Conservation (phyloP, 495 filamentous ascomycete genomes). For the Penicilliopsis zonata region DNA sequence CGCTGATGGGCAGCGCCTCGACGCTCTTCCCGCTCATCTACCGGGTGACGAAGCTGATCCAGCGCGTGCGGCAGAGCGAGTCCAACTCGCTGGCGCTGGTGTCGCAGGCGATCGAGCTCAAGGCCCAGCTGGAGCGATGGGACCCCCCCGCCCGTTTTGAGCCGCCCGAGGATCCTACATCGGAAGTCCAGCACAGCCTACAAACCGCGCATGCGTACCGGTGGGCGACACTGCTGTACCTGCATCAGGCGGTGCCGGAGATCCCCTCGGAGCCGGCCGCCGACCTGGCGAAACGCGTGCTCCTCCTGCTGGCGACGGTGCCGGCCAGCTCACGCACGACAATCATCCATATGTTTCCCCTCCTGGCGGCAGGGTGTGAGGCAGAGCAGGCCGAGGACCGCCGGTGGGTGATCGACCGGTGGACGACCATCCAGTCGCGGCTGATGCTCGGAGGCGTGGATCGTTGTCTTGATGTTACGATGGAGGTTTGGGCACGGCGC, state of each 20-base stretch:
- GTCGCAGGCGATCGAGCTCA: slow-evolving; percentile 51
- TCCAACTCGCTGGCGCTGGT: slow-evolving; percentile 53
- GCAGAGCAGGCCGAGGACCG: slow-evolving; percentile 48
- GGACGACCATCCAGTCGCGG: slow-evolving; percentile 47
- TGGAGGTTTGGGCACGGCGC: slow-evolving; percentile 55
- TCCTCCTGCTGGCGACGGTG: slow-evolving; percentile 51
- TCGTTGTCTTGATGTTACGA: slow-evolving; percentile 62
- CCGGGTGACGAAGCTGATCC: slow-evolving; percentile 54
- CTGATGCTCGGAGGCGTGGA: slow-evolving; percentile 66
- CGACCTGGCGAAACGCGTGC: slow-evolving; percentile 49
- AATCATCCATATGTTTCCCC: slow-evolving; percentile 68
- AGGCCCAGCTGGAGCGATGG: slow-evolving; percentile 53
- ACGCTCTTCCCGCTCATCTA: slow-evolving; percentile 67
- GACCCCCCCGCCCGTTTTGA: slow-evolving; percentile 44
- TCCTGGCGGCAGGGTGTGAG: slow-evolving; percentile 63
- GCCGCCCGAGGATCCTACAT: slow-evolving; percentile 54
- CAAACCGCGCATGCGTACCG: slow-evolving; percentile 69
- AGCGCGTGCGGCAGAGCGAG: slow-evolving; percentile 44
- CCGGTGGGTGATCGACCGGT: slow-evolving; percentile 57
- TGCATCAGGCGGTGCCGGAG: slow-evolving; percentile 70
- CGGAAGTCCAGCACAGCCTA: slow-evolving; percentile 52
- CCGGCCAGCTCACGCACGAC: slow-evolving; percentile 50
- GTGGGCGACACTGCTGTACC: slow-evolving; percentile 61
- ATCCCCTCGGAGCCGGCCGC: slow-evolving; percentile 47
- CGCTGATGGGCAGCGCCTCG: slow-evolving; percentile 61